Evolutionary conservation across 1,139 yeast species (phyloP), one percentile per base, ranked within the genome.

Genomic region (Suhomyces wounanorum): DNA sequence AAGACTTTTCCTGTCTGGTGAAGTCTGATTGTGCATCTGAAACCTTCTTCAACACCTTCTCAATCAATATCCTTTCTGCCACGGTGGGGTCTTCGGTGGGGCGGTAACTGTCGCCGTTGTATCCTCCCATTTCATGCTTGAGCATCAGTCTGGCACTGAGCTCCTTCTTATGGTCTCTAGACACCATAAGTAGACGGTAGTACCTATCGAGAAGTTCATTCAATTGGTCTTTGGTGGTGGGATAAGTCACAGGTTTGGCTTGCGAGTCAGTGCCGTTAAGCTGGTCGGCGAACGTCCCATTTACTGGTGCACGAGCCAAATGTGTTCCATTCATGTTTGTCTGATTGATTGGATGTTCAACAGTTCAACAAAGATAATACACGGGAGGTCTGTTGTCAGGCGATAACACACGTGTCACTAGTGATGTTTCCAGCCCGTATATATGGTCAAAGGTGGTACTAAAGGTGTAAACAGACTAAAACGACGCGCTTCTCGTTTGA

Each of bases 211-310:
- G 60, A 23, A 75, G 57, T 30, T 61, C 65, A 44, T 59, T 65
- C 50, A 75, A 67, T 43, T 74, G 69, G 35, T 65, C 65, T 51
- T 63, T 69, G 3, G 72, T 55, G 38, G 57, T 55, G 4, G 79
- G 80, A 30, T 62, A 36, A 11, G 18, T 30, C 31, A 37, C 35
- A 26, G 47, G 16, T 41, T 35, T 44, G 40, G 28, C 11, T 17
- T 36, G 47, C 26, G 42, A 14, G 25, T 45, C 47, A 31, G 37
- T 40, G 46, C 47, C 49, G 23, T 43, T 49, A 11, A 21, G n/a
- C 21, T 25, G 31, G 14, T 47, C 50, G 17, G 26, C 9, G 21
- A 11, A 39, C 38, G 40, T 25, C 18, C 50, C 50, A 21, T 42
- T 43, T 30, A 35, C 25, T 11, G 40, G 11, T 11, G 33, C 23